Conservation (phyloP, 148 eudicot species). For the Diospyros kaki region DNA sequence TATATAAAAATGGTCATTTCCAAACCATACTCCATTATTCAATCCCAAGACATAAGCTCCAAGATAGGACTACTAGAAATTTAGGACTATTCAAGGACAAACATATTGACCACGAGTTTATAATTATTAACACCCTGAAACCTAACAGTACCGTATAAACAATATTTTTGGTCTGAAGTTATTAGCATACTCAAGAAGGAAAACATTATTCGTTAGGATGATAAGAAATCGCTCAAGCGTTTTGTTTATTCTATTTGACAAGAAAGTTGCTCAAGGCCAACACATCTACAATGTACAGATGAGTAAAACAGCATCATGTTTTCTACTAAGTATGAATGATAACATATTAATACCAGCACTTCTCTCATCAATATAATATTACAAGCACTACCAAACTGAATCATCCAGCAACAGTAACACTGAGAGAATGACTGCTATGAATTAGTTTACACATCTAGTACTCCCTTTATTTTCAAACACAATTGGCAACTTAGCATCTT, state of each 20-base stretch:
- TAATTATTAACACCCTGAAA: background rate
- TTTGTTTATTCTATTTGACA: no score
- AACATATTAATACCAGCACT: background rate
- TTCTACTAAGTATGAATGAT: background rate
- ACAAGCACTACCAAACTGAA: slow-evolving; percentile 7
- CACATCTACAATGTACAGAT: no score
- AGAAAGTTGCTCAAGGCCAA: no score
- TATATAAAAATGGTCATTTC: background rate
- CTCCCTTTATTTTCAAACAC: background rate
- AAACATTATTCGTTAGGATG: background rate
- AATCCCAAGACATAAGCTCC: background rate
- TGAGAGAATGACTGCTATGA: no score
- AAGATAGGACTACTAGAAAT: background rate
- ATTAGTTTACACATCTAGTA: no score
- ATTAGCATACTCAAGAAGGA: no score
- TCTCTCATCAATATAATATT: background rate
- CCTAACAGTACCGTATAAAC: background rate
- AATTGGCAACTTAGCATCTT: no score
- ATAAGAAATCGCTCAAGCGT: background rate
- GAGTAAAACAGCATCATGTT: no score
- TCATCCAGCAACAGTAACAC: background rate
- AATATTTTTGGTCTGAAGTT: background rate
- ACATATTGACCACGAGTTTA: background rate
- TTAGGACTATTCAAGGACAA: background rate
- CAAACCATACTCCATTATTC: background rate